phyloP scores from a whole-genome alignment of 2,329 filamentous ascomycete species.

The Mariannaea sp. region DNA sequence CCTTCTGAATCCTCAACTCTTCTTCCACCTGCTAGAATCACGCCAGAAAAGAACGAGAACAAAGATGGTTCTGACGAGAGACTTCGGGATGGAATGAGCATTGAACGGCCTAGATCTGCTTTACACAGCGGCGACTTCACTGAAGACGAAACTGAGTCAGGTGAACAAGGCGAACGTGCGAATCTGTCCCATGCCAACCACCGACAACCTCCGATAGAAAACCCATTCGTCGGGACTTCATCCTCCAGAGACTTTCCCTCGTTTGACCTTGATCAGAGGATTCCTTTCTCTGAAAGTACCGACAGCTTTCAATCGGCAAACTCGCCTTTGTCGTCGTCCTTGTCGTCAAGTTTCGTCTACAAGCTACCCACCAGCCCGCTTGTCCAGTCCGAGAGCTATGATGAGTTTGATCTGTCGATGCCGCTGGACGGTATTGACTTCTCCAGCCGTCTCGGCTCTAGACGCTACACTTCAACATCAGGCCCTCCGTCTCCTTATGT shows the following conservation, averaged over 20 bases:
- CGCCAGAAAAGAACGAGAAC: conserved; percentile 49
- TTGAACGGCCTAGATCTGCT: conserved; percentile 81
- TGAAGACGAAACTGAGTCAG: conserved; percentile 38
- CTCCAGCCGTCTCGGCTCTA: conserved; percentile 46
- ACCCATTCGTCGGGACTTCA: conserved; percentile 59
- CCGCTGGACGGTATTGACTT: conserved; percentile 58
- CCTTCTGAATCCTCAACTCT: conserved; percentile 47
- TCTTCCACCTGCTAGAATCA: conserved; percentile 54
- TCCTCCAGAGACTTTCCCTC: conserved; percentile 58
- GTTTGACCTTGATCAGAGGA: conserved; percentile 49
- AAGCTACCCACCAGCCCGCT: conserved; percentile 91
- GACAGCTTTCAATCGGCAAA: conserved; percentile 51
- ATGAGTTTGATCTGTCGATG: conserved; percentile 66
- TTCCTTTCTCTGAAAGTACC: conserved; percentile 38
- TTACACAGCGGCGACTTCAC: conserved; percentile 72
- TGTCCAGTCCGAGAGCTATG: conserved; percentile 85
- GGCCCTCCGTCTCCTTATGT: conserved; percentile 54
- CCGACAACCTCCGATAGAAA: conserved; percentile 29
- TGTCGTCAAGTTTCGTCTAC: conserved; percentile 80
- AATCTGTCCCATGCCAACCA: conserved; percentile 18
- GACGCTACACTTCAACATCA: conserved; percentile 75
- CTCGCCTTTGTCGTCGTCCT: conserved; percentile 71
- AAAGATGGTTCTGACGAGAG: conserved; percentile 44
- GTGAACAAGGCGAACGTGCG: conserved; percentile 11
- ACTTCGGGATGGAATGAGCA: conserved; percentile 62